Percentiles rank a stretch among this genome's conserved stretches.
Evolutionary conservation across 495 filamentous ascomycete genomes (phyloP).

Genomic region (Hypoxylon subgilvum): DNA sequence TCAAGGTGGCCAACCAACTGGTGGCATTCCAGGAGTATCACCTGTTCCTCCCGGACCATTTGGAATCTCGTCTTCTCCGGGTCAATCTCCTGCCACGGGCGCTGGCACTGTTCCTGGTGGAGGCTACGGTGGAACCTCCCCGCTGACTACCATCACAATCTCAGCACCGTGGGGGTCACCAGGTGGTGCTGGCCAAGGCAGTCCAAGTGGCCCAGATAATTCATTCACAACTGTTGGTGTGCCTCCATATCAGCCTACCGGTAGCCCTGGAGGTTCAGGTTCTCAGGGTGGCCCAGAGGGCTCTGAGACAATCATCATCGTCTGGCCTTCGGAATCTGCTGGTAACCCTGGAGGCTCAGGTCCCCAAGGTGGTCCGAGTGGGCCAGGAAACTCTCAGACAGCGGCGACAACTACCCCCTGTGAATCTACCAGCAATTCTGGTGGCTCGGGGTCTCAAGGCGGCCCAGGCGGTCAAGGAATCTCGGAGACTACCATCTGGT

Average conservation of each 20-base stretch:
- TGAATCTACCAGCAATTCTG: slow-evolving; percentile 23
- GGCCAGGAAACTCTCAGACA: slow-evolving; percentile 14
- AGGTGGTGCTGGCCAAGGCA: slow-evolving; percentile 28
- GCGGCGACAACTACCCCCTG: slow-evolving; percentile 19
- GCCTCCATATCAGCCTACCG: not conserved
- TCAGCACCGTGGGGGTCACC: slow-evolving; percentile 31
- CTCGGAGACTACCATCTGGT: slow-evolving; percentile 30
- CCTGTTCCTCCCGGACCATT: slow-evolving; percentile 35
- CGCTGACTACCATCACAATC: slow-evolving; percentile 36
- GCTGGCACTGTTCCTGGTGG: slow-evolving; percentile 28
- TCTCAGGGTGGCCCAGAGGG: slow-evolving; percentile 16
- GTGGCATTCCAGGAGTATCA: slow-evolving; percentile 11
- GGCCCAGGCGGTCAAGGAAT: slow-evolving; percentile 25
- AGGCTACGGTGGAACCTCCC: slow-evolving; percentile 21
- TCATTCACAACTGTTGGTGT: not conserved
- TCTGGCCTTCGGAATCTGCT: slow-evolving; percentile 17
- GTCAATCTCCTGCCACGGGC: slow-evolving; percentile 22
- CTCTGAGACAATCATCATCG: slow-evolving; percentile 28
- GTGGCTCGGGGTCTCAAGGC: slow-evolving; percentile 18
- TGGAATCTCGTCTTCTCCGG: slow-evolving; percentile 34
- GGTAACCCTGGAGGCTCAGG: slow-evolving; percentile 20
- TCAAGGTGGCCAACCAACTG: slow-evolving; percentile 29
- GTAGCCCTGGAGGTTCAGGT: not conserved
- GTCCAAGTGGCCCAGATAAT: slow-evolving; percentile 17
- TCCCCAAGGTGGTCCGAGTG: slow-evolving; percentile 16